Base-by-base conservation (phyloP, 768 basidiomycete species). In the Lentinus tigrinus region DNA sequence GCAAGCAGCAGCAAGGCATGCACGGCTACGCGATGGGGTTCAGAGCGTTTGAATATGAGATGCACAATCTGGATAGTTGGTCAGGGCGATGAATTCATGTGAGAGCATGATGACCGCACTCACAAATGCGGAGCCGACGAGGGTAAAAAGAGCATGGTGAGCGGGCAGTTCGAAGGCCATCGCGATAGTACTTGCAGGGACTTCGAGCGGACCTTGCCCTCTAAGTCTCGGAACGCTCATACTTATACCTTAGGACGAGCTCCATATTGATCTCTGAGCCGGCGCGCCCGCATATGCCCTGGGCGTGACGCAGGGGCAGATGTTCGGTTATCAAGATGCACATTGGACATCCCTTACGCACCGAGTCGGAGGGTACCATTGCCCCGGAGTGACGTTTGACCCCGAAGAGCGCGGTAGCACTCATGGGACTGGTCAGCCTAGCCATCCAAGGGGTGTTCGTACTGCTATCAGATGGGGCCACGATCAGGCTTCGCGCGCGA, bases 21-120 rank as follows among this genome's bases (percentile, higher is more conserved):
- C 17, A 47, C 31, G 8, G 39, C 43, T 16, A 51, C 27, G 17
- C 24, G 49, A 23, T 56, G 56, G 2, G 56, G 59, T 44, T 63
- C 58, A 37, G 48, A 60, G 6, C 59, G 62, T n/a, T 60, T 63
- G 56, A 60, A 63, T 2, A 63, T 16, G 51, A 37, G 43, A 37
- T 63, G 62, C 9, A 34, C 56, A 8, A 57, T 43, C 62, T 63
- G 17, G 13, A 28, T 16, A 44, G 24, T 23, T n/a, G 44, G n/a
- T 52, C 34, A 46, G 43, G 43, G 43, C 43, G 49, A 56, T 19
- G 11, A 3, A 5, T 7, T 31, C n/a, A 16, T 24, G 11, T 17
- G 14, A 38, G 3, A 4, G 27, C 16, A 6, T 19, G 43, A 17
- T 10, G 17, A 1, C 2, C 31, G 31, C n/a, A 58, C 61, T 55